phyloP scores from a whole-genome alignment of 2,329 filamentous ascomycete genomes.

The Sporothrix brunneoviolacea region DNA sequence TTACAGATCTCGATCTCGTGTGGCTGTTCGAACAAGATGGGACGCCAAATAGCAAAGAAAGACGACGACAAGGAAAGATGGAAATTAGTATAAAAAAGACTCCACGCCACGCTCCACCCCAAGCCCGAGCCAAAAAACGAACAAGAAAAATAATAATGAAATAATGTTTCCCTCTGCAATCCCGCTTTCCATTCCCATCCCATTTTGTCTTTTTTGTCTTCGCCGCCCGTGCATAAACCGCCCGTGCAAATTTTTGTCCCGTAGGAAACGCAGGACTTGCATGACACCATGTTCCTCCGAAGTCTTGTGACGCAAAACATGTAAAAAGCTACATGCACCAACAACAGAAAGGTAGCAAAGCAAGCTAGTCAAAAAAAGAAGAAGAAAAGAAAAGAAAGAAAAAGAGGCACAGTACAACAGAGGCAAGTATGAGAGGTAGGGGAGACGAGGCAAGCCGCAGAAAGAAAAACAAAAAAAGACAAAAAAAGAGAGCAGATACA shows the following conservation, averaged over 20 bases:
- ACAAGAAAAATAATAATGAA: background rate
- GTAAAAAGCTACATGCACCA: too few relatives aligned
- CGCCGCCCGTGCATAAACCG: background rate
- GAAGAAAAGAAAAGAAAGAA: background rate
- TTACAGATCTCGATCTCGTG: too few relatives aligned
- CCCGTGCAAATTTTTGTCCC: background rate
- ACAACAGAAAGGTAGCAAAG: background rate
- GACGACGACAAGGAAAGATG: slow-evolving; percentile 4
- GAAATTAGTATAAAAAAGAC: slow-evolving; percentile 16
- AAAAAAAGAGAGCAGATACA: slow-evolving; percentile 11
- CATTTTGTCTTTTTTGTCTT: background rate
- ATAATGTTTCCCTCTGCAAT: background rate
- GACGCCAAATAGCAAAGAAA: slow-evolving; percentile 8
- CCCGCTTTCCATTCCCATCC: slow-evolving; percentile 4
- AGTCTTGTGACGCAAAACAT: too few relatives aligned
- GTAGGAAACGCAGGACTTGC: background rate
- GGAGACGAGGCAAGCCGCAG: background rate
- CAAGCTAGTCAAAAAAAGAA: background rate
- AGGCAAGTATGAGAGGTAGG: background rate
- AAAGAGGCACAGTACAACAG: background rate
- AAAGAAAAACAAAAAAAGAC: slow-evolving; percentile 12
- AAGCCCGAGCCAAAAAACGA: slow-evolving; percentile 11
- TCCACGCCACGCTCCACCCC: slow-evolving; percentile 18
- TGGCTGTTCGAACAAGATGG: too few relatives aligned
- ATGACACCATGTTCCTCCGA: too few relatives aligned